Percentiles rank a stretch among this genome's conserved stretches.
Evolutionary conservation across 805 yeast species (phyloP).

Genomic region (Lipomyces chichibuensis): DNA sequence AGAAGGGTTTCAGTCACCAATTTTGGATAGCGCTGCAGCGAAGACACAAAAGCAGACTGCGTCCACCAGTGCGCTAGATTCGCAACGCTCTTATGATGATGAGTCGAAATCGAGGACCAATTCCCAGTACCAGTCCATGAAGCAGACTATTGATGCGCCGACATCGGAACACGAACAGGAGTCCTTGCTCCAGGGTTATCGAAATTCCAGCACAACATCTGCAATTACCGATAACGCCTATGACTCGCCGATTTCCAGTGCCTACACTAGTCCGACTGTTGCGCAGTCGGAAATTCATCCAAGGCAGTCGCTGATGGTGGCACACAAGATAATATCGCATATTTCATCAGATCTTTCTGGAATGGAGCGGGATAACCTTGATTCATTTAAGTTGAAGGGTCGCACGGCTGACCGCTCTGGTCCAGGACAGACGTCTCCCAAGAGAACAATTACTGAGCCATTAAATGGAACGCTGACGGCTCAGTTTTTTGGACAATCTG

Average conservation of each 20-base stretch:
- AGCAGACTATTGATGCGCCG: neutral
- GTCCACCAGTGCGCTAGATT: constrained; percentile 3
- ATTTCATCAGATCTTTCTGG: neutral
- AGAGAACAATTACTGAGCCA: constrained; percentile 8
- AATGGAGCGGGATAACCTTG: neutral
- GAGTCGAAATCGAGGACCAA: constrained; percentile 1
- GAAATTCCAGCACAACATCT: neutral
- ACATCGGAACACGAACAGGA: neutral
- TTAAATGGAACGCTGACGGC: neutral
- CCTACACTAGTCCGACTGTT: neutral
- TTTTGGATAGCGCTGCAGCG: neutral
- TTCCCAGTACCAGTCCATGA: constrained; percentile 5
- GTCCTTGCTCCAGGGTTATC: neutral
- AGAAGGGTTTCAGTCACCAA: neutral
- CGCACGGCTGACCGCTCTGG: neutral
- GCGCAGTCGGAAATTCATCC: neutral
- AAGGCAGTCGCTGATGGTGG: neutral
- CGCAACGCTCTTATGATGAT: constrained; percentile 10
- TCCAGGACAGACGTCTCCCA: neutral
- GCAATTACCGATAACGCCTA: neutral
- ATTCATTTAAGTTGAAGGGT: constrained; percentile 44
- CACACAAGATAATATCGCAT: neutral
- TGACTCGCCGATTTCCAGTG: neutral
- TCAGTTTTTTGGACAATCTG: neutral
- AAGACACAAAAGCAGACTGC: constrained; percentile 4